Conservation (phyloP, 1,284 basidiomycete genomes). For the Boletus smithii region DNA sequence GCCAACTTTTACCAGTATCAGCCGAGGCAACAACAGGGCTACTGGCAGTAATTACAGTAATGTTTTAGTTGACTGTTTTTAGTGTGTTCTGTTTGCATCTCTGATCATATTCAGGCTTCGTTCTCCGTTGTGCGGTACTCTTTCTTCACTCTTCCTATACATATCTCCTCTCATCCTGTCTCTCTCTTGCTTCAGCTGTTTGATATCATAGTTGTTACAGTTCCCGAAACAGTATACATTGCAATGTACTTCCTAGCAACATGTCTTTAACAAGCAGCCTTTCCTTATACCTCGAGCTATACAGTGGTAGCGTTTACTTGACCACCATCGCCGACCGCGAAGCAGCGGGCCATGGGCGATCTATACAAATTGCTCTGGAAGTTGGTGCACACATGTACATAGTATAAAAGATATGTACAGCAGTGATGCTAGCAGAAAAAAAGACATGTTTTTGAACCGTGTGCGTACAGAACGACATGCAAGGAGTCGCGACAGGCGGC, state of each 20-base stretch:
- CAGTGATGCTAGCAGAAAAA: slow-evolving; percentile 1
- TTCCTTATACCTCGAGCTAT: neutral
- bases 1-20: slow-evolving; percentile 67
- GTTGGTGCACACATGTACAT: too few relatives aligned
- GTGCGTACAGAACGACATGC: neutral
- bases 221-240: slow-evolving; percentile 25
- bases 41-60: slow-evolving; percentile 55
- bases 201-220: slow-evolving; percentile 29
- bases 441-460: neutral
- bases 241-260: slow-evolving; percentile 33
- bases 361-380: too few relatives aligned
- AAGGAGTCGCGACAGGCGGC: neutral
- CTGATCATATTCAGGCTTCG: slow-evolving; percentile 5
- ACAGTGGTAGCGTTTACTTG: too few relatives aligned
- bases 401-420: too few relatives aligned
- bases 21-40: slow-evolving; percentile 60
- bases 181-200: slow-evolving; percentile 31
- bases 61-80: slow-evolving; percentile 19
- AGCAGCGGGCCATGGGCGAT: too few relatives aligned
- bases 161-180: slow-evolving; percentile 15
- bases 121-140: slow-evolving; percentile 13
- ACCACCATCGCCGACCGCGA: neutral
- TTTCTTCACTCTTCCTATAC: slow-evolving; percentile 20
- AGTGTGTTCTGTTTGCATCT: slow-evolving; percentile 2
- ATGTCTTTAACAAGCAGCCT: slow-evolving; percentile 20